Conservation (phyloP, 2,329 filamentous ascomycete species). For the Neonectria neomacrospora region DNA sequence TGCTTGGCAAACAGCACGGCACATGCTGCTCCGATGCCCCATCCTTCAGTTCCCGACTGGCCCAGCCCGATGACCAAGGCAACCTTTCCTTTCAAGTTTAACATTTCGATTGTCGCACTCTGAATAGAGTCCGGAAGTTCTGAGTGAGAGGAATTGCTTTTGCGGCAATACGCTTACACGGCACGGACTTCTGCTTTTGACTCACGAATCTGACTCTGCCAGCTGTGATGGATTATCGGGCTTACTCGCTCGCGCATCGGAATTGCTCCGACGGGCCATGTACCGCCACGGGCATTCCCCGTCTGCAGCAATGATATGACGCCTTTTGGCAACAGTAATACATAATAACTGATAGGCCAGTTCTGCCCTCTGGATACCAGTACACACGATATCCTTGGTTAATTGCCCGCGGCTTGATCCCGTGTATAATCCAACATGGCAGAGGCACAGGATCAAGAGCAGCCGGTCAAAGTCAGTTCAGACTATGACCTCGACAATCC, state of each 20-base stretch:
- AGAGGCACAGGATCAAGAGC: constrained; percentile 14
- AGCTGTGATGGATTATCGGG: not conserved
- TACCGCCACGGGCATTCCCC: constrained; percentile 34
- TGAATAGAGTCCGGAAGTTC: not conserved
- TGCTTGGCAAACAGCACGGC: constrained; percentile 59
- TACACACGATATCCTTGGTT: not conserved
- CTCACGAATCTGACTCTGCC: not conserved
- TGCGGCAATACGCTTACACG: not conserved
- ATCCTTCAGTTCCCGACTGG: constrained; percentile 56
- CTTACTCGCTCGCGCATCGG: not conserved
- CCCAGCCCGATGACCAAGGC: constrained; percentile 59
- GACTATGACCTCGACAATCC: constrained; percentile 72
- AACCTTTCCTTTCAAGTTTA: constrained; percentile 55
- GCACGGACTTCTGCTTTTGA: not conserved
- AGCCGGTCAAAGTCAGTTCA: constrained; percentile 27
- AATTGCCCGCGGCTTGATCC: not conserved
- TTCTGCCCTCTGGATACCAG: not conserved
- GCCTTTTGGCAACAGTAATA: constrained; percentile 34
- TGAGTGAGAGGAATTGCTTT: not conserved
- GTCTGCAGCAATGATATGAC: constrained; percentile 26
- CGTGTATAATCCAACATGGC: constrained; percentile 27
- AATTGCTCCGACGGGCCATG: constrained; percentile 32
- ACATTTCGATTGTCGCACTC: constrained; percentile 37
- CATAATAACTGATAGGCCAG: constrained; percentile 39
- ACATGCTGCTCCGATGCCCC: constrained; percentile 63